Percentiles rank a stretch among this genome's conserved stretches.
These are phyloP conservation scores for Euphrasia arctica DNA, from an alignment of 305 asterid genomes.

Conservation along the genomic window DNA sequence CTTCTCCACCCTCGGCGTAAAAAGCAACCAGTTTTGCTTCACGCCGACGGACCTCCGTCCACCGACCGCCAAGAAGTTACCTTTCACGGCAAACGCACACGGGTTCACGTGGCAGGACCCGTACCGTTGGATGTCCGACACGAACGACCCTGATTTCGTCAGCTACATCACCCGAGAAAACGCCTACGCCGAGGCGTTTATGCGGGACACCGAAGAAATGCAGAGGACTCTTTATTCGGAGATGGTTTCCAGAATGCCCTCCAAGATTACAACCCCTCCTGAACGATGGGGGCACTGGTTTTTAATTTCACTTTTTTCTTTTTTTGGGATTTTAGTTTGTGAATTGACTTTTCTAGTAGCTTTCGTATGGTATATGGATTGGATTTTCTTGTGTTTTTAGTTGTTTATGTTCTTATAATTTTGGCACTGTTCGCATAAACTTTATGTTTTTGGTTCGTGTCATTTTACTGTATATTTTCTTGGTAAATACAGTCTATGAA, in stretches of 20 bases:
- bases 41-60: constrained; percentile 31
- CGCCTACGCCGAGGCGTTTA: constrained; percentile 63
- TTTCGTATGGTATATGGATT: not conserved
- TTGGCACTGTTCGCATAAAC: too few species aligned
- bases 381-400: not conserved
- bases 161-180: constrained; percentile 64
- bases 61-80: constrained; percentile 66
- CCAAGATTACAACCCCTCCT: constrained; percentile 68
- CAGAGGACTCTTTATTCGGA: constrained; percentile 59
- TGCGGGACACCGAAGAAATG: constrained; percentile 60
- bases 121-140: constrained; percentile 80
- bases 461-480: not conserved
- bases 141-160: constrained; percentile 71
- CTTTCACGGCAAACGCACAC: constrained; percentile 63
- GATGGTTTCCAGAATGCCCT: constrained; percentile 75
- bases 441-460: not conserved
- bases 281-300: constrained; percentile 90
- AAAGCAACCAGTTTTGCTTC: constrained; percentile 23
- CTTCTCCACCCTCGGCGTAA: constrained; percentile 53
- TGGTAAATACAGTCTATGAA: constrained; percentile 10
- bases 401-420: not conserved
- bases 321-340: constrained; percentile 9
- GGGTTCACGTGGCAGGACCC: constrained; percentile 73
- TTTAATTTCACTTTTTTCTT: constrained; percentile 24
- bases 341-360: constrained; percentile 15